Evolutionary conservation across 371 early-diverging fungal genomes (phyloP), one percentile per base, ranked within the genome.

Genomic region (Mortierella sp.): DNA sequence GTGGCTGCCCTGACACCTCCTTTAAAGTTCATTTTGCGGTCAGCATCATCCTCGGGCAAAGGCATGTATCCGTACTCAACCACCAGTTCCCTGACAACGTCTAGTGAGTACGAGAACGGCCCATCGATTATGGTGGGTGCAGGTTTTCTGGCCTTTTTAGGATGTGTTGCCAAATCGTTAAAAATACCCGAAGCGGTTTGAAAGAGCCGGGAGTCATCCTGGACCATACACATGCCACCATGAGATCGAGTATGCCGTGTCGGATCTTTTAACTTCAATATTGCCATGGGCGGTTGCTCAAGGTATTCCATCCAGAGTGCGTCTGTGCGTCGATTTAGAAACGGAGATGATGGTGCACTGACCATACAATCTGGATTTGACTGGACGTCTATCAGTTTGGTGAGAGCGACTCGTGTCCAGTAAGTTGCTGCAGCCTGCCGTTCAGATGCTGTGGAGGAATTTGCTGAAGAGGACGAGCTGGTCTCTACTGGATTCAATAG

Each of bases 31-130:
- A 64, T 28, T 47, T 68, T 70, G 12, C 80, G 80, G 18, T 79
- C 75, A 8, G 49, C n/a, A 24, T 79, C 75, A 57, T 75, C 80
- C 45, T 79, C 80, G 5, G 80, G 80, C 71, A 79, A 64, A 11
- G 80, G 80, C 62, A 79, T 54, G n/a, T 75, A 79, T 26, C 80
- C 80, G 37, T 74, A 79, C 24, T 79, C 80, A 22, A 65, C 26
- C 22, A 79, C 51, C 3, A 79, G 66, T 18, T 45, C 54, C 28
- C 39, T 24, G 0, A 75, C 14, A 20, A 59, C 51, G 1, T 68
- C 66, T 39, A 35, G 30, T 5, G 75, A 71, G 24, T 62, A 45
- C 12, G 64, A 58, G 10, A 74, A 55, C 1, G 73, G 68, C n/a
- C 74, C 73, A 14, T 79, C 80, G 16, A 79, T 74, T 32, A 78